Evolutionary conservation across 352 stramenopile species (phyloP).

Genomic region (Globisporangium parvum): DNA sequence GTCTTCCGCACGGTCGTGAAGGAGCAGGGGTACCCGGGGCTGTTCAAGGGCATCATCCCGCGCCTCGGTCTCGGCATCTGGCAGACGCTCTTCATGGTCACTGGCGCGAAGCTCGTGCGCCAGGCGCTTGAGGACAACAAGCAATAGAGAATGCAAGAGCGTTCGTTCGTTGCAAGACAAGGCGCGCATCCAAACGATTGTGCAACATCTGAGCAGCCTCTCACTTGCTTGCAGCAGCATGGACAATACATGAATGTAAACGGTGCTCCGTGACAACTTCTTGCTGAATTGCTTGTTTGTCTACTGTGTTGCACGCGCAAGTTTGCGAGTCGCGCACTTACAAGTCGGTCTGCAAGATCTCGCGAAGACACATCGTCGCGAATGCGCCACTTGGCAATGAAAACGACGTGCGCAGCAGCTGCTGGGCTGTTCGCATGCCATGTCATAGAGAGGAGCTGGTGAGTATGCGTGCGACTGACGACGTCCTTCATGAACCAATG

Average conservation of each 20-base stretch:
- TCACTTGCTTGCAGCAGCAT: too few relatives aligned
- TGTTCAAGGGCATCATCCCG: conserved; percentile 91
- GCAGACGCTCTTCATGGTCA: conserved; percentile 93
- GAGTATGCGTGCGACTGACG: too few relatives aligned
- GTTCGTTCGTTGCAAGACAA: not conserved
- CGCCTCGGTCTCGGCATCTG: conserved; percentile 83
- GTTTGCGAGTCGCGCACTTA: not conserved
- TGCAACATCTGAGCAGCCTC: too few relatives aligned
- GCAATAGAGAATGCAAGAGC: conserved; percentile 10
- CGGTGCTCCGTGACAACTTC: too few relatives aligned
- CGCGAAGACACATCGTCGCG: conserved; percentile 75
- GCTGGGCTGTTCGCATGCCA: conserved; percentile 1
- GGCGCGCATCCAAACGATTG: not conserved
- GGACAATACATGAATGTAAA: too few relatives aligned
- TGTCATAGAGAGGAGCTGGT: not conserved
- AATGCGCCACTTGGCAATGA: conserved; percentile 59
- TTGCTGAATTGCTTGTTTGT: not conserved
- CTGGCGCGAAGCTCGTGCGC: conserved; percentile 86
- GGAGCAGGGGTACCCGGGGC: conserved; percentile 72
- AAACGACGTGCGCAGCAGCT: conserved; percentile 36
- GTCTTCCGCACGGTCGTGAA: conserved; percentile 84
- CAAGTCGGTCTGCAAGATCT: conserved; percentile 50
- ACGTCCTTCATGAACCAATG: too few relatives aligned
- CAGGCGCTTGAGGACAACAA: conserved; percentile 70
- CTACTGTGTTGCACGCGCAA: not conserved